These are phyloP conservation scores for Leptosphaerulina australis DNA, from an alignment of 2,329 filamentous ascomycete species.

Conservation along the genomic window DNA sequence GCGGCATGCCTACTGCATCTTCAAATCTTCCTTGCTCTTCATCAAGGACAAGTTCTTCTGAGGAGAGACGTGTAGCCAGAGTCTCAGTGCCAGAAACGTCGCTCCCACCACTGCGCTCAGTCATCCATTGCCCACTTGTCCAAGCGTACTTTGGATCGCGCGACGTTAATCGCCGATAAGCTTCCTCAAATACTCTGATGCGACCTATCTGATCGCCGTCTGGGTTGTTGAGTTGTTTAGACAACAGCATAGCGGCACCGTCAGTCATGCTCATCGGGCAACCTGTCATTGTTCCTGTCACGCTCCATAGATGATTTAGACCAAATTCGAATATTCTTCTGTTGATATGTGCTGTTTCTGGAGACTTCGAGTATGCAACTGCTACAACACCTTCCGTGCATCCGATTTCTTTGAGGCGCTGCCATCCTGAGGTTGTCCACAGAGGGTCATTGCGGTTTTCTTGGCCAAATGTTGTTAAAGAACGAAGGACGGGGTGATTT, in stretches of 20 bases:
- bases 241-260: slow-evolving; percentile 54
- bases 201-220: slow-evolving; percentile 39
- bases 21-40: slow-evolving; percentile 30
- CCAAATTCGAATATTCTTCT: slow-evolving; percentile 67
- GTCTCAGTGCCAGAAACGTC: slow-evolving; percentile 74
- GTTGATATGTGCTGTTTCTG: slow-evolving; percentile 54
- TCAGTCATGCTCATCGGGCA: slow-evolving; percentile 73
- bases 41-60: slow-evolving; percentile 31
- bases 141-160: slow-evolving; percentile 61
- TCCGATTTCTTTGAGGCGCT: slow-evolving; percentile 64
- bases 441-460: slow-evolving; percentile 61
- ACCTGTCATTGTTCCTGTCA: slow-evolving; percentile 64
- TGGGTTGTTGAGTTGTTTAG: slow-evolving; percentile 24
- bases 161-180: slow-evolving; percentile 61
- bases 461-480: slow-evolving; percentile 65
- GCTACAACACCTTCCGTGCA: slow-evolving; percentile 64
- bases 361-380: slow-evolving; percentile 63
- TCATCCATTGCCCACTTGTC: slow-evolving; percentile 83
- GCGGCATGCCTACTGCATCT: slow-evolving; percentile 41
- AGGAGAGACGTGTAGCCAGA: slow-evolving; percentile 50
- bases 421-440: slow-evolving; percentile 71
- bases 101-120: slow-evolving; percentile 70
- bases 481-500: slow-evolving; percentile 66
- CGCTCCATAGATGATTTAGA: slow-evolving; percentile 63
- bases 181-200: slow-evolving; percentile 58